Percentiles rank a stretch among this genome's conserved stretches.
phyloP scores from a whole-genome alignment of 2,329 filamentous ascomycete species.

The Microcyclospora tardicrescens region DNA sequence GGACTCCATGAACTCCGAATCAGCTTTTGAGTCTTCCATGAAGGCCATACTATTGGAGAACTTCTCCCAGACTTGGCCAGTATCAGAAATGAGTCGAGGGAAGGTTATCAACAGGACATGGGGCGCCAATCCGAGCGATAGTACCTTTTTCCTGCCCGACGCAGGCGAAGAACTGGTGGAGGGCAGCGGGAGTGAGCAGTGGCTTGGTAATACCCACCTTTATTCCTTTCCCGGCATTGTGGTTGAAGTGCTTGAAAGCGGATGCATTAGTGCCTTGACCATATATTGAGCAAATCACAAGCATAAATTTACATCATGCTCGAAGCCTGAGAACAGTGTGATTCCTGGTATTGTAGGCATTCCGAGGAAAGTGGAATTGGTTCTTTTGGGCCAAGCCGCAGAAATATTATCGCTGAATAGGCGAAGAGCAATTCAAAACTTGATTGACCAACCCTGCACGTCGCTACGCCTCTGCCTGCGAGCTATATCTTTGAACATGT shows the following conservation, averaged over 20 bases:
- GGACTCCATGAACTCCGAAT: conserved; percentile 56
- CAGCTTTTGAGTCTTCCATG: conserved; percentile 55
- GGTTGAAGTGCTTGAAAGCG: conserved; percentile 92
- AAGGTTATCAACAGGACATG: conserved; percentile 26
- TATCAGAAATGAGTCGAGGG: conserved; percentile 36
- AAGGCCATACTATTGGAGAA: conserved; percentile 33
- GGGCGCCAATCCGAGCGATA: conserved; percentile 21
- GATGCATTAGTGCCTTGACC: conserved; percentile 75
- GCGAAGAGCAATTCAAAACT: too few relatives aligned
- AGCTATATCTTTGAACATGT: too few relatives aligned
- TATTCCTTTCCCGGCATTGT: conserved; percentile 89
- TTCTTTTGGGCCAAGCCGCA: too few relatives aligned
- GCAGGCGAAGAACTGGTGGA: conserved; percentile 26
- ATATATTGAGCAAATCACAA: conserved; percentile 10
- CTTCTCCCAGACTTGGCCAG: conserved; percentile 41
- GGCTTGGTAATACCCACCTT: conserved; percentile 64
- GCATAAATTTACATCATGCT: too few relatives aligned
- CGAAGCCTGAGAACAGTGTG: too few relatives aligned
- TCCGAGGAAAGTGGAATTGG: too few relatives aligned
- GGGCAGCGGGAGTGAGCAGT: conserved; percentile 34
- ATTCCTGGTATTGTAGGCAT: too few relatives aligned
- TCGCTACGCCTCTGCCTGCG: too few relatives aligned
- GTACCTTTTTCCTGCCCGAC: conserved; percentile 23
- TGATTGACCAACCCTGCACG: too few relatives aligned
- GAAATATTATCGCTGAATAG: too few relatives aligned